Base-by-base conservation (phyloP, 441 rosid genomes). In the Pelargonium fulgidum region DNA sequence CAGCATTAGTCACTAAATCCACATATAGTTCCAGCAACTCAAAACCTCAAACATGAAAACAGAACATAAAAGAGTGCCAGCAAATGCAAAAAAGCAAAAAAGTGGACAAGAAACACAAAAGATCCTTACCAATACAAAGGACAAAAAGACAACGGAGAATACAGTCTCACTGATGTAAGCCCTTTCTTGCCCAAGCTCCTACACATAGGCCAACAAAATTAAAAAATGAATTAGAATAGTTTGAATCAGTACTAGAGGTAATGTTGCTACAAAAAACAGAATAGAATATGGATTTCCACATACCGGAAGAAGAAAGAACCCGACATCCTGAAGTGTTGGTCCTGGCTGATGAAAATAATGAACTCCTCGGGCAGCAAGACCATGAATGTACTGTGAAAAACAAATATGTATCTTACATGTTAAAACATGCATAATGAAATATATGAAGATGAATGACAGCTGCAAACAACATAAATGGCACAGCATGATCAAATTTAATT, bases 151-250 rank as follows among this genome's bases (percentile, higher is more conserved):
- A 50, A 29, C 71, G 69, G 85, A 82, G 87, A 94, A 94, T 56
- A 92, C 71, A 3, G 89, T 85, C 86, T 94, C 99, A 48, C 99
- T 94, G 70, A 94, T 86, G 82, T 92, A 89, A 80, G 91, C 91
- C 80, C 84, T 92, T 65, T 94, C 97, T 81, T 87, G 91, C 69
- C 99, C 99, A 63, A 94, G 95, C 81, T 94, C 99, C 99, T 94
- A 61, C 45, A 75, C 68, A 75, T 65, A 62, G 6, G 36, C 17
- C 59, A 65, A 68, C 62, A 65, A 70, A 65, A 47, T 36, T 72
- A n/a, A 33, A 59, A 62, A 14, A 12, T 19, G 24, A 56, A 17
- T 17, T 56, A 56, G 62, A 56, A 56, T 17, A 4, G 11, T 39
- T 39, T 56, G 62, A 7, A 22, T 17, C 62, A 56, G 62, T 17